Conservation (phyloP, 23 red algal species). For the Cyanidioschyzon merolae region DNA sequence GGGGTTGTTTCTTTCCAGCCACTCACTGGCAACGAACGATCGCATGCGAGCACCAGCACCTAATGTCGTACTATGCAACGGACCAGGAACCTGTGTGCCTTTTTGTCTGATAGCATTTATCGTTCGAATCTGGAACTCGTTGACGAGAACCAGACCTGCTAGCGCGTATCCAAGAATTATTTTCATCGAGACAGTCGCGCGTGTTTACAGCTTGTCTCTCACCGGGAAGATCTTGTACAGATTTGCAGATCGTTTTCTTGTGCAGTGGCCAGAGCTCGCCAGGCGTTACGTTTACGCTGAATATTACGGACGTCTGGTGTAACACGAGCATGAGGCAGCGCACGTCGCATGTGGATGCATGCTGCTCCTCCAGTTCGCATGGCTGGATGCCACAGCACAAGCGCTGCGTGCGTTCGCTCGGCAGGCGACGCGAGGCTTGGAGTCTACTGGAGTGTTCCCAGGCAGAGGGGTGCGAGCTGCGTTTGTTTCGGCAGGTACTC, state of each 20-base stretch:
- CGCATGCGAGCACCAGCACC: neutral
- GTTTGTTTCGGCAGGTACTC: too few species aligned
- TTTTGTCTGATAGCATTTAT: neutral
- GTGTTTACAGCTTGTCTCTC: constrained; percentile 44
- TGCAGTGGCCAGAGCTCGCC: constrained; percentile 55
- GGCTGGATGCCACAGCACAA: too few species aligned
- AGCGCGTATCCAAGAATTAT: constrained; percentile 21
- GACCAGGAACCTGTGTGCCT: constrained; percentile 28
- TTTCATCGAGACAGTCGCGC: constrained; percentile 92
- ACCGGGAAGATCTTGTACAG: constrained; percentile 43
- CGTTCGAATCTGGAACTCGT: neutral
- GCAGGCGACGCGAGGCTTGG: too few species aligned
- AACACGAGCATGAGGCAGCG: neutral
- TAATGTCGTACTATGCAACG: constrained; percentile 18
- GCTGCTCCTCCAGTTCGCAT: too few species aligned
- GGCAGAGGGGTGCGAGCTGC: too few species aligned
- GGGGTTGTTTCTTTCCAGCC: constrained; percentile 9
- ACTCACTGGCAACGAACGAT: neutral
- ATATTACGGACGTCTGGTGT: constrained; percentile 49
- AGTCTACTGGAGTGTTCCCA: too few species aligned
- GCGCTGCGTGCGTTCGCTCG: too few species aligned
- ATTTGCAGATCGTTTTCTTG: constrained; percentile 68
- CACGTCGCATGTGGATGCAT: too few species aligned
- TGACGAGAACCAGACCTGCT: neutral
- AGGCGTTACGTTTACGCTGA: constrained; percentile 31